These are phyloP conservation scores for Scheffersomyces lignicola DNA, from an alignment of 1,139 yeast species.

Conservation along the genomic window DNA sequence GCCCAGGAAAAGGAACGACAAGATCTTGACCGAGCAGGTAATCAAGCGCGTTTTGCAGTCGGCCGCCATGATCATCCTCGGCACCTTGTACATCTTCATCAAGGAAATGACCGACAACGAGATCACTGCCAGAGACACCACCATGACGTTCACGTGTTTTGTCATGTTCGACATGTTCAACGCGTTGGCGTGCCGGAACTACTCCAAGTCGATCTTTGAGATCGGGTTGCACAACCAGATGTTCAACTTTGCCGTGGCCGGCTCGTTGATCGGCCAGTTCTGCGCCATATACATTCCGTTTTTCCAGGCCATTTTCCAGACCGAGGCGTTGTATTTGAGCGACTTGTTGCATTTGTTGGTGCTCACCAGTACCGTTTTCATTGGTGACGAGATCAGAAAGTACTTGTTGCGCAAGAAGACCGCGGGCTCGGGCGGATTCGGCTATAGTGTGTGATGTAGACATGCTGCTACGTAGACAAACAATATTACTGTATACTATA, in stretches of 20 bases:
- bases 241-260: slow-evolving; percentile 92
- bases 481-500: background rate
- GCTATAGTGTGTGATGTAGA: background rate
- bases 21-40: slow-evolving; percentile 69
- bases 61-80: slow-evolving; percentile 67
- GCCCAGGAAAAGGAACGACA: slow-evolving; percentile 83
- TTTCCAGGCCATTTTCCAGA: slow-evolving; percentile 88
- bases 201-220: slow-evolving; percentile 76
- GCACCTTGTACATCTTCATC: slow-evolving; percentile 82
- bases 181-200: slow-evolving; percentile 88
- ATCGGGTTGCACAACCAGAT: slow-evolving; percentile 76
- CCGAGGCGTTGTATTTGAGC: slow-evolving; percentile 74
- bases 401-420: slow-evolving; percentile 11
- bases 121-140: slow-evolving; percentile 90
- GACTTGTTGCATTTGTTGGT: slow-evolving; percentile 65
- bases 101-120: slow-evolving; percentile 80
- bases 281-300: slow-evolving; percentile 93
- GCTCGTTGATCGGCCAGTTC: slow-evolving; percentile 86
- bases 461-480: background rate
- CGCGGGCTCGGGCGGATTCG: background rate
- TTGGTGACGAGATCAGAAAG: slow-evolving; percentile 83
- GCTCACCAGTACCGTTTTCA: slow-evolving; percentile 77
- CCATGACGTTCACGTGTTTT: slow-evolving; percentile 98
- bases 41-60: slow-evolving; percentile 73
- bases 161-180: slow-evolving; percentile 95